Evolutionary conservation across 257 asterid species (phyloP).

Genomic region (Cruciata laevipes): DNA sequence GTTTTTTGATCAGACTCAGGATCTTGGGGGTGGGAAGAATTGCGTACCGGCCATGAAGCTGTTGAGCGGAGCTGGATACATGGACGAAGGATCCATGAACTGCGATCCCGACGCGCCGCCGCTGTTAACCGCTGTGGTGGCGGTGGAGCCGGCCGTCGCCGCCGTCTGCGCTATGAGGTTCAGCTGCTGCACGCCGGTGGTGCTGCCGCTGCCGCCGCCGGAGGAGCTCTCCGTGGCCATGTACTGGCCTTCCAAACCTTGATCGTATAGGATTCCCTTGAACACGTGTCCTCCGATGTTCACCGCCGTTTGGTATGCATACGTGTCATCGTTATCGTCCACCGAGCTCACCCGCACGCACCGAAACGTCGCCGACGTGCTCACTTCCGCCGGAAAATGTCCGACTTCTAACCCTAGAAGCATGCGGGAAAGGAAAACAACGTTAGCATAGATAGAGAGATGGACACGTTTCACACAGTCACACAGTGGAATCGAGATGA

Average conservation of each 20-base stretch:
- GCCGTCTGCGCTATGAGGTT: constrained; percentile 43
- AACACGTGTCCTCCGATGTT: constrained; percentile 85
- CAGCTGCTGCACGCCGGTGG: constrained; percentile 47
- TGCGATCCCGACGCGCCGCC: constrained; percentile 22
- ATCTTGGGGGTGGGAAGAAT: constrained; percentile 94
- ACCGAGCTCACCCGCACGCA: constrained; percentile 78
- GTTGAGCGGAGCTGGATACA: constrained; percentile 59
- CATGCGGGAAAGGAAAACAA: not conserved
- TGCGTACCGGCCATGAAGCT: constrained; percentile 90
- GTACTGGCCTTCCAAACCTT: constrained; percentile 71
- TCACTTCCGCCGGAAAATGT: constrained; percentile 74
- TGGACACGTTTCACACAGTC: constrained; percentile 6
- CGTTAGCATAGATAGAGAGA: too few relatives aligned
- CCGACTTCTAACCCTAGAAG: constrained; percentile 73
- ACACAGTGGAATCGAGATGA: constrained; percentile 18
- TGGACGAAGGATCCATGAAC: constrained; percentile 47
- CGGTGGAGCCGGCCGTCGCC: constrained; percentile 28
- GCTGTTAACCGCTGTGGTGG: constrained; percentile 23
- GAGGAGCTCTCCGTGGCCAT: constrained; percentile 62
- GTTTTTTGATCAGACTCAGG: constrained; percentile 24
- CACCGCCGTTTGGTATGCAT: constrained; percentile 87
- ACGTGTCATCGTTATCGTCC: constrained; percentile 65
- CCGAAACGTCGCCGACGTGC: constrained; percentile 66
- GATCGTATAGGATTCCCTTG: constrained; percentile 85
- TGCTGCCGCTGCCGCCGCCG: constrained; percentile 73